These are phyloP conservation scores for Myxozyma kluyveri DNA, from an alignment of 805 yeast species.

Conservation along the genomic window DNA sequence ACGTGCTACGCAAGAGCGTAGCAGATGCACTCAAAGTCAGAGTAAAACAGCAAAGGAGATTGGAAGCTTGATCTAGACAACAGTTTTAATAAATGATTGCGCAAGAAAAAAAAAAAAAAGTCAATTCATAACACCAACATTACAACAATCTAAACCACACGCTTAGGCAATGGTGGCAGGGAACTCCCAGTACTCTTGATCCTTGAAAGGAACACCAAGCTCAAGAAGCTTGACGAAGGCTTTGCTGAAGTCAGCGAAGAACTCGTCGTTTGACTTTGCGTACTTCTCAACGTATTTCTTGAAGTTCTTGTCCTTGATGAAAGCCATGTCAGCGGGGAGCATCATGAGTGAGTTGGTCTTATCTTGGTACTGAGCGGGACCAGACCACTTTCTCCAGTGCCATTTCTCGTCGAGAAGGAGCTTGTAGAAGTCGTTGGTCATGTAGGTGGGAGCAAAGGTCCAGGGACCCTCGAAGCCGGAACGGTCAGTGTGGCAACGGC, in stretches of 20 bases:
- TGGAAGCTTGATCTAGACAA: too few species aligned
- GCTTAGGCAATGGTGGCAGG: conserved; percentile 19
- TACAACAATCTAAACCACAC: too few species aligned
- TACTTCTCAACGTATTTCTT: conserved; percentile 59
- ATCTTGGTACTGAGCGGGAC: conserved; percentile 56
- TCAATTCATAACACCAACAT: too few species aligned
- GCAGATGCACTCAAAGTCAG: too few species aligned
- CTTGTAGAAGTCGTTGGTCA: conserved; percentile 67
- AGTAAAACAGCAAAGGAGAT: too few species aligned
- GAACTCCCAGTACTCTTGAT: conserved; percentile 32
- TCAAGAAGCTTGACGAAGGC: conserved; percentile 71
- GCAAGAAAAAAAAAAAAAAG: too few species aligned
- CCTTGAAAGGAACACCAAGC: conserved; percentile 67
- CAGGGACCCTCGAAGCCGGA: conserved; percentile 88
- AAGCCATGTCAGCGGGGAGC: conserved; percentile 77
- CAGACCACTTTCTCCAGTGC: conserved; percentile 47
- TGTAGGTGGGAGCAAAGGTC: conserved; percentile 72
- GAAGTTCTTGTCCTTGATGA: conserved; percentile 56
- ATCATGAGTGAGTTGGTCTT: conserved; percentile 59
- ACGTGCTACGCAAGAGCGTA: too few species aligned
- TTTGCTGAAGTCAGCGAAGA: conserved; percentile 60
- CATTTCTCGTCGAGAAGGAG: conserved; percentile 54
- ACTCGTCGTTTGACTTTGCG: conserved; percentile 62
- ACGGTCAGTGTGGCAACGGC: conserved; percentile 59
- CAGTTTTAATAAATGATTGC: too few species aligned